Evolutionary conservation across 768 basidiomycete species (phyloP).

Genomic region (Boletellus sp.): DNA sequence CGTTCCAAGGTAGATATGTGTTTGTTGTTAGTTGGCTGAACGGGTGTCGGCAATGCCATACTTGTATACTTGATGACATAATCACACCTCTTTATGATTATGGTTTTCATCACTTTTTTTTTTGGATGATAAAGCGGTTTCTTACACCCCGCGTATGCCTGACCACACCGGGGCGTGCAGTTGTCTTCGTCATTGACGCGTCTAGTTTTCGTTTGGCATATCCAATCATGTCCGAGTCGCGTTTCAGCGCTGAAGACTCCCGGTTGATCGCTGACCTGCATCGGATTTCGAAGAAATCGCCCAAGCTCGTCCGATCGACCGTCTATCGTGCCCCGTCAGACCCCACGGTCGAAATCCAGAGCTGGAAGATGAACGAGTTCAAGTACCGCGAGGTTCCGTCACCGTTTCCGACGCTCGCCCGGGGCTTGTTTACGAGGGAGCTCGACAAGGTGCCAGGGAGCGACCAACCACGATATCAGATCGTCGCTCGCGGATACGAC

Average conservation of each 20-base stretch:
- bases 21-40: too few relatives aligned
- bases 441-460: constrained; percentile 30
- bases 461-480: constrained; percentile 44
- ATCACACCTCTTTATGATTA: too few relatives aligned
- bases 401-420: constrained; percentile 92
- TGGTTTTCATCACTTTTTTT: too few relatives aligned
- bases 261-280: constrained; percentile 56
- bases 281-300: constrained; percentile 47
- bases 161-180: neutral
- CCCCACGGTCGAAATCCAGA: constrained; percentile 53
- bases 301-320: constrained; percentile 64
- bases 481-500: constrained; percentile 91
- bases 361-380: constrained; percentile 99
- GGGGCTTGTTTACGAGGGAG: constrained; percentile 80
- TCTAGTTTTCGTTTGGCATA: neutral
- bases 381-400: constrained; percentile 88
- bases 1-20: too few relatives aligned
- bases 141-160: constrained; percentile 7
- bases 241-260: constrained; percentile 44
- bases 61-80: too few relatives aligned
- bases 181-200: constrained; percentile 4
- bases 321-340: constrained; percentile 56
- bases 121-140: too few relatives aligned
- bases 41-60: too few relatives aligned
- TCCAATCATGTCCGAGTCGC: constrained; percentile 19